Conservation (phyloP, 176 grass and related monocot species). For the Neostapfia colusana region DNA sequence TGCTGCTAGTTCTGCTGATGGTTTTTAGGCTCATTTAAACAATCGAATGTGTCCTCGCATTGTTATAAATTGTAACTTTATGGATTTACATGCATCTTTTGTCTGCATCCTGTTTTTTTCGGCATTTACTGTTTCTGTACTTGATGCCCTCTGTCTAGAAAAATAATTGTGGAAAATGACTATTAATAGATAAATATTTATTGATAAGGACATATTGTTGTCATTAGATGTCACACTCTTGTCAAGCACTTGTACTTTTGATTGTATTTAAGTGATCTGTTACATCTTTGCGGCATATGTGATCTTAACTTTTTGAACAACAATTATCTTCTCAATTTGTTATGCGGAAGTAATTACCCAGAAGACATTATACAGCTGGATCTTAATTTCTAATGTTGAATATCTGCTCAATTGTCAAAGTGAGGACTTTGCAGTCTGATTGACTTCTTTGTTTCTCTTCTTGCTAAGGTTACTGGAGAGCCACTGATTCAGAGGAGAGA, state of each 20-base stretch:
- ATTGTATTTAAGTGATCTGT: background rate
- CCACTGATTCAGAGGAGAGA: constrained; percentile 95
- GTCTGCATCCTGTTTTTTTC: background rate
- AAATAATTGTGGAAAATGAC: background rate
- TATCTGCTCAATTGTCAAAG: background rate
- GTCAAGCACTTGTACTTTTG: background rate
- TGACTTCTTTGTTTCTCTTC: constrained; percentile 21
- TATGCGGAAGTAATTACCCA: background rate
- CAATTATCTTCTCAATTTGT: background rate
- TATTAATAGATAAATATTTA: background rate
- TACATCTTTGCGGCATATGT: background rate
- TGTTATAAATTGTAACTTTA: background rate
- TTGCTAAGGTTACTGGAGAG: constrained; percentile 80
- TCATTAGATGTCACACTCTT: constrained; percentile 17
- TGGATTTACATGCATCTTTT: background rate
- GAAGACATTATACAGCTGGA: background rate
- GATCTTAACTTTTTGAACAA: background rate
- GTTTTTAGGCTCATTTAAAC: constrained; percentile 24
- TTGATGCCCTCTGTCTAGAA: background rate
- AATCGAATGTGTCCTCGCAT: background rate
- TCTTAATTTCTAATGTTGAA: background rate
- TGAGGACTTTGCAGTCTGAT: background rate
- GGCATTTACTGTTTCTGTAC: constrained; percentile 13
- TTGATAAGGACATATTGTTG: background rate
- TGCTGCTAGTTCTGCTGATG: constrained; percentile 7